phyloP scores from a whole-genome alignment of 83 land plant species.

The Picea engelmannii region DNA sequence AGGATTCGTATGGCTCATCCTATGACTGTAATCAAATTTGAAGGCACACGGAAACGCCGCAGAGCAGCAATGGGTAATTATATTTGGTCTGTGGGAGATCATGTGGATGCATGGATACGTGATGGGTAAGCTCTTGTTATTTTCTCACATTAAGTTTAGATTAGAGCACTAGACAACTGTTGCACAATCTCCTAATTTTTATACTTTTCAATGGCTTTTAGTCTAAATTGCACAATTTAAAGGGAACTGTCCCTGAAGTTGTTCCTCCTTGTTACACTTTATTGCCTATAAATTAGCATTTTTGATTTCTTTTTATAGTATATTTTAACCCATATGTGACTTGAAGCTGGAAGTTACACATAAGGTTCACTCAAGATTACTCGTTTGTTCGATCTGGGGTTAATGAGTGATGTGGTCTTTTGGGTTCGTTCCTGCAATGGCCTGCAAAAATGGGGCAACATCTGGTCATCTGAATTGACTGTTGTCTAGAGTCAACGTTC shows the following conservation, averaged over 20 bases:
- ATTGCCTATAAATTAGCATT: neutral
- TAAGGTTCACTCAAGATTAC: too few species aligned
- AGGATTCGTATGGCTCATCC: conserved; percentile 69
- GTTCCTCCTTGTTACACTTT: neutral
- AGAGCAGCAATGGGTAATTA: conserved; percentile 58
- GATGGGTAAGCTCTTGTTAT: conserved; percentile 58
- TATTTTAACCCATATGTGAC: too few species aligned
- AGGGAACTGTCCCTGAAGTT: neutral
- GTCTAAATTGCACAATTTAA: neutral
- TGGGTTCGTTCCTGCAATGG: too few species aligned
- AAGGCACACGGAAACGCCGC: conserved; percentile 79
- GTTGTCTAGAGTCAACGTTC: too few species aligned
- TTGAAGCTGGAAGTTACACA: too few species aligned
- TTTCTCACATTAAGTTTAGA: neutral
- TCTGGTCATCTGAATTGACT: too few species aligned
- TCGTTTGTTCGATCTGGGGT: too few species aligned
- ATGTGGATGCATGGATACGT: conserved; percentile 83
- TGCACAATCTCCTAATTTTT: neutral
- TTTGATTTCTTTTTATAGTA: neutral
- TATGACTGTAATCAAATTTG: conserved; percentile 37
- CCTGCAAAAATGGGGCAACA: too few species aligned
- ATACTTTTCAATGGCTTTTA: neutral
- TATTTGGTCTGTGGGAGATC: conserved; percentile 89
- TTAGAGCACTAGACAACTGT: neutral
- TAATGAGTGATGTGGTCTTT: too few species aligned